These are phyloP conservation scores for Eutrema japonicum DNA, from an alignment of 345 rosid species.

Conservation along the genomic window DNA sequence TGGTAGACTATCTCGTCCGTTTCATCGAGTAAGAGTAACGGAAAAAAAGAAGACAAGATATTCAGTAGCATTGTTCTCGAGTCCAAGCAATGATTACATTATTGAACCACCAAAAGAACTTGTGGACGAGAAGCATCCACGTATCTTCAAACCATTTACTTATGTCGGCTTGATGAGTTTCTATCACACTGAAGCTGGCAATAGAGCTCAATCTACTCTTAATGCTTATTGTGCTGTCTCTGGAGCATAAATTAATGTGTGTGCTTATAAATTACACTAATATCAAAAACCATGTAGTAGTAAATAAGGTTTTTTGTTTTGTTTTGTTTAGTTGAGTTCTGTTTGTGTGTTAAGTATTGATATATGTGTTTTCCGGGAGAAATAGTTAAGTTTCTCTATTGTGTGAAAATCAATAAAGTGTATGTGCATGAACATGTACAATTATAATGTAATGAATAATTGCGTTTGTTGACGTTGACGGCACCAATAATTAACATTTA, in stretches of 20 bases:
- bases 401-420: too few relatives aligned
- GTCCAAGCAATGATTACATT: background rate
- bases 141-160: slow-evolving; percentile 21
- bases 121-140: slow-evolving; percentile 39
- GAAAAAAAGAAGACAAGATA: slow-evolving; percentile 37
- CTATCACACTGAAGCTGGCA: slow-evolving; percentile 28
- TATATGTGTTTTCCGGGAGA: too few relatives aligned
- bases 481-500: background rate
- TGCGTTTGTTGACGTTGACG: background rate
- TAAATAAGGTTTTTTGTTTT: slow-evolving; percentile 4
- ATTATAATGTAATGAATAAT: background rate
- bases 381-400: too few relatives aligned
- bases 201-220: slow-evolving; percentile 12
- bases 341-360: slow-evolving; percentile 1
- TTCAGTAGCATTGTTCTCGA: slow-evolving; percentile 19
- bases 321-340: background rate
- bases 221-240: slow-evolving; percentile 24
- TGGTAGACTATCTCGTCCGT: slow-evolving; percentile 17
- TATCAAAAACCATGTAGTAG: background rate
- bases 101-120: slow-evolving; percentile 30
- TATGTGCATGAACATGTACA: background rate
- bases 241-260: background rate
- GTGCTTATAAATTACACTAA: background rate
- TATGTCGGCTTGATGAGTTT: slow-evolving; percentile 16
- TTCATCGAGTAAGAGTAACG: slow-evolving; percentile 35